Evolutionary conservation across 2,329 filamentous ascomycete species (phyloP).

Genomic region (Ambrosiella cleistominuta): DNA sequence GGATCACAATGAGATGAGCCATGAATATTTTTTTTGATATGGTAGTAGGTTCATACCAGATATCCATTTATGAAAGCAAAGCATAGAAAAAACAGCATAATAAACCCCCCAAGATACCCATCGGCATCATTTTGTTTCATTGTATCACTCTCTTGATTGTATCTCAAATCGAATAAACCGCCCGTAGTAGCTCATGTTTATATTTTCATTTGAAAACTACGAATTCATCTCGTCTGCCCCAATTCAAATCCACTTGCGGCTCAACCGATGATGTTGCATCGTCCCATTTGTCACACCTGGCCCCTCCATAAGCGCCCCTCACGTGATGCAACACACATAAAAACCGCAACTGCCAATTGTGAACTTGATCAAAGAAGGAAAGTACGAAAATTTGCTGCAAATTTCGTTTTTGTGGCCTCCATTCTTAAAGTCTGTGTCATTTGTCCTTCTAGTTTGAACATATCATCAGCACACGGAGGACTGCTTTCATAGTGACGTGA

Average conservation of each 20-base stretch:
- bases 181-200: background rate
- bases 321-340: background rate
- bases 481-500: no score
- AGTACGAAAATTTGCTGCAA: background rate
- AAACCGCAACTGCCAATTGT: background rate
- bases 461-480: no score
- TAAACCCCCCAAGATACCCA: conserved; percentile 10
- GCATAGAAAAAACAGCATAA: conserved; percentile 10
- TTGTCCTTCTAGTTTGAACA: no score
- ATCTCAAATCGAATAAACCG: background rate
- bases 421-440: no score
- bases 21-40: background rate
- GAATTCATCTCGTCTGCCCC: no score
- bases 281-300: background rate
- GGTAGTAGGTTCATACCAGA: background rate
- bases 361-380: background rate
- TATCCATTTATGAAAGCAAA: conserved; percentile 6
- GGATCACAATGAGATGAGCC: background rate
- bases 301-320: background rate
- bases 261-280: background rate
- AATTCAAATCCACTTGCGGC: background rate
- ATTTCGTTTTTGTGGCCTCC: no score
- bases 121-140: background rate
- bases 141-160: background rate
- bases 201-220: no score